Evolutionary conservation across 176 grass and related monocot genomes (phyloP), one percentile per base, ranked within the genome.

Genomic region (Tuctoria greenei): DNA sequence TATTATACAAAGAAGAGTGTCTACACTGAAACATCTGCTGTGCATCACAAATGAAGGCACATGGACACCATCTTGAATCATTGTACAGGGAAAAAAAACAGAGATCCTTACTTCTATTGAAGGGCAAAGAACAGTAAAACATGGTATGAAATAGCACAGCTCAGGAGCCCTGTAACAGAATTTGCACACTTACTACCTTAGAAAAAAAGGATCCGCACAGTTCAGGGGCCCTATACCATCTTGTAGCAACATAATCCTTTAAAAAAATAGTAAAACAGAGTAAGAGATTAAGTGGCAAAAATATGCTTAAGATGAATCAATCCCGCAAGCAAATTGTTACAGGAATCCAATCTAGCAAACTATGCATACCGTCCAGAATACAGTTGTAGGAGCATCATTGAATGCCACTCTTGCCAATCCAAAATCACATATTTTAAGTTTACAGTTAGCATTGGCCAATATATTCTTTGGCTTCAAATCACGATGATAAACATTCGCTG

Each of bases 201-300:
- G 88, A 93, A 79, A 91, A 93, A 82, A 97, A 97, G 40, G 91
- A 93, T 64, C 94, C 91, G 74, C 94, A 97, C 84, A 97, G 73
- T 88, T 97, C 94, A 87, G 94, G 94, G 66, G 94, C 94, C 10
- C 94, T 84, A 38, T 97, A 97, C 94, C 91, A 97, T 50, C 94
- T 91, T 91, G 94, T 93, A 61, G 94, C 94, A 63, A 97, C 91
- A 81, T 97, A 97, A 81, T 97, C 94, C 94, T 97, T 87, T 13
- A 79, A 51, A 85, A 31, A 31, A 31, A 3, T 31, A 37, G 57
- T 44, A 89, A 85, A 23, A 27, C 57, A 73, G 21, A 28, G 67
- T 65, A 25, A 12, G 50, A 73, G 57, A 71, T 24, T 51, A 71
- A 80, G 44, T 47, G 36, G 51, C 27, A 88, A 83, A 68, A 67